Base-by-base conservation (phyloP, 192 early-diverging fungal genomes). In the Rhizophlyctis rosea region DNA sequence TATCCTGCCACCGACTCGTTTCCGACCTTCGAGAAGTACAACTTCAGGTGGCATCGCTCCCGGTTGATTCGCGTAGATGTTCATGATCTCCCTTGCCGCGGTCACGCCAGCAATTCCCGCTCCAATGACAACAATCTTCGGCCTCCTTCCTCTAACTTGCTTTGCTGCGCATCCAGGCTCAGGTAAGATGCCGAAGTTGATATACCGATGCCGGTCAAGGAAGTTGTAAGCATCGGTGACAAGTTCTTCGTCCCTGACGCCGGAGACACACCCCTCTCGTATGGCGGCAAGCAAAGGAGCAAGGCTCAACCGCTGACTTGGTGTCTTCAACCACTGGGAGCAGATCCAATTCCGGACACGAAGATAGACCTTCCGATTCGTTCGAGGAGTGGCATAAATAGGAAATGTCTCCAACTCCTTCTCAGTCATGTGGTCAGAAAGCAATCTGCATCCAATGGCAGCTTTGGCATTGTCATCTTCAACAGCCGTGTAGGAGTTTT, bases 141-240 rank as follows among this genome's bases (percentile, higher is more conserved):
- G 70, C 57, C 47, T 32, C 7, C 39, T 7, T 18, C 9, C 9
- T 18, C 39, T 7, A 44, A 44, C 39, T 67, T 53, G 47, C 14
- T 16, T 18, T 21, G 58, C 16, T 1, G 34, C 14, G 5, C 34
- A 44, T n/a, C 11, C 5, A 4, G 58, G 1, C 24, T 9, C 49
- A 14, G 59, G 50, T 48, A 79, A 67, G 29, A 68, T 47, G 3
- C 80, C 80, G 68, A 73, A 81, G 54, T 81, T 81, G 61, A 81
- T 81, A 34, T 72, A 77, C 27, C 80, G 62, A 44, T 70, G 67
- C 14, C 80, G 59, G 7, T 77, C 57, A 2, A 81, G 55, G 51
- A 81, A 81, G 48, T 66, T 59, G 59, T 65, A 78, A n/a, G 68
- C 63, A 27, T 62, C 11, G 21, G 2, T 0, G 30, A 62, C 39